Evolutionary conservation across 208 protist genomes (phyloP).

Genomic region (Kentomonas sorsogonicus): DNA sequence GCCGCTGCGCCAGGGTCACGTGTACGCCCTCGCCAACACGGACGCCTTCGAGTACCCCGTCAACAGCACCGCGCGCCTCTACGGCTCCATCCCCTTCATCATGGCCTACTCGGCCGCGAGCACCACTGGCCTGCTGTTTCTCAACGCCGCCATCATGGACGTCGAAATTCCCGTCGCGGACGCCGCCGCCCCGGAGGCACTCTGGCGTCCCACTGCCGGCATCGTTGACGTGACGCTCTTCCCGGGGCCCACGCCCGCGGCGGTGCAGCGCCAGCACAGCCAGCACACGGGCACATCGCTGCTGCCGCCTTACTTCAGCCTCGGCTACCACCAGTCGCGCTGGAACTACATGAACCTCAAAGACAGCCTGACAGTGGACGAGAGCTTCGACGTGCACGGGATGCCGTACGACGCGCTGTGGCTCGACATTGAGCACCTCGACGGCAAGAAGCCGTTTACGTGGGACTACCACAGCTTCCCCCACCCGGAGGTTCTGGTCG

Average conservation of each 20-base stretch:
- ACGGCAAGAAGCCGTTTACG: conserved; percentile 98
- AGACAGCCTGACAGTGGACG: conserved; percentile 87
- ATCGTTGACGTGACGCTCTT: conserved; percentile 96
- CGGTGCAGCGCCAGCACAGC: conserved; percentile 92
- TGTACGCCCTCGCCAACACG: conserved; percentile 96
- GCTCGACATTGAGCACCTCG: conserved; percentile 99
- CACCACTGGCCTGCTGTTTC: conserved; percentile 90
- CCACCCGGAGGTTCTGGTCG: conserved; percentile 85
- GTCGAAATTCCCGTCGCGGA: conserved; percentile 25
- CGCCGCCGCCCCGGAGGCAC: conserved; percentile 32
- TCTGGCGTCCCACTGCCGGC: conserved; percentile 93
- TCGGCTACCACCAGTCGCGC: conserved; percentile 98
- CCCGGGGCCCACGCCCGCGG: conserved; percentile 76
- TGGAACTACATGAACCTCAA: conserved; percentile 96
- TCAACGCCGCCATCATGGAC: conserved; percentile 91
- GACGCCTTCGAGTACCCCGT: conserved; percentile 98
- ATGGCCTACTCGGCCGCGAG: conserved; percentile 63
- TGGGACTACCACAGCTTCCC: conserved; percentile 96
- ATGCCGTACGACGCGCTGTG: conserved; percentile 98
- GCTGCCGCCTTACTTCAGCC: conserved; percentile 94
- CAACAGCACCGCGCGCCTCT: conserved; percentile 92
- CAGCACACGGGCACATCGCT: conserved; percentile 89
- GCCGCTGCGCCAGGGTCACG: conserved; percentile 59
- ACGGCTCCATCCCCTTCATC: conserved; percentile 96
- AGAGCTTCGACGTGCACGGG: conserved; percentile 92